Base-by-base conservation (phyloP, 495 filamentous ascomycete species). In the Penicillium diatomitis region DNA sequence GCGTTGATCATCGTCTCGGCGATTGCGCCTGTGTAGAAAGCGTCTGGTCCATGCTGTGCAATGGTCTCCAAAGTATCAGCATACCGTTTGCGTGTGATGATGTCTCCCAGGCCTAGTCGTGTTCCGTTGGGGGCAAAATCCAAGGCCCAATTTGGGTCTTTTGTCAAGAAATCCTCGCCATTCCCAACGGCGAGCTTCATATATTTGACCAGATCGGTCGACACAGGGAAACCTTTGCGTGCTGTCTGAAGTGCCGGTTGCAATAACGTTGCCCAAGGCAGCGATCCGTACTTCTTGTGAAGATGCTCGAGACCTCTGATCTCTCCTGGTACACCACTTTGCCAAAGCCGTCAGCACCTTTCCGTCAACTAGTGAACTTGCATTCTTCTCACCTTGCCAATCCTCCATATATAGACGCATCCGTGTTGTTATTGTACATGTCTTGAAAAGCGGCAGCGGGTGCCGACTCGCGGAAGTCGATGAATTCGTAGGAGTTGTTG, bases 61-160 rank as follows among this genome's bases (percentile, higher is more conserved):
- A 96, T 86, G 4, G 73, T 71, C 49, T 90, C 80, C 0, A 96
- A 74, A 0, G 88, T 90, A 49, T 85, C 68, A 8, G 87, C 90
- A 62, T 86, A 90, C 20, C 90, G 76, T 53, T 80, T 83, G 29
- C 89, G 71, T 0, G 86, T 90, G 45, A 96, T 86, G 0, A 64
- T 83, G 35, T 95, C 88, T 8, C 84, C 85, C 6, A 89, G 60
- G 8, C 74, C 72, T 0, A 95, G 57, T 3, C 85, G 68, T 0
- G 76, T 84, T 4, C 85, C 85, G 46, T 90, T 83, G 0, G 90
- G 90, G 9, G 90, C 89, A 63, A 95, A 96, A 52, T 96, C 90
- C 20, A 85, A 58, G 4, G 89, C 87, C 84, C 87, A 96, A 1
- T 77, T 74, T 0, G 86, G 85, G 48, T 95, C 77, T 0, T 82